These are phyloP conservation scores for Carex kokanica DNA, from an alignment of 176 grass and related monocot species.

Conservation along the genomic window DNA sequence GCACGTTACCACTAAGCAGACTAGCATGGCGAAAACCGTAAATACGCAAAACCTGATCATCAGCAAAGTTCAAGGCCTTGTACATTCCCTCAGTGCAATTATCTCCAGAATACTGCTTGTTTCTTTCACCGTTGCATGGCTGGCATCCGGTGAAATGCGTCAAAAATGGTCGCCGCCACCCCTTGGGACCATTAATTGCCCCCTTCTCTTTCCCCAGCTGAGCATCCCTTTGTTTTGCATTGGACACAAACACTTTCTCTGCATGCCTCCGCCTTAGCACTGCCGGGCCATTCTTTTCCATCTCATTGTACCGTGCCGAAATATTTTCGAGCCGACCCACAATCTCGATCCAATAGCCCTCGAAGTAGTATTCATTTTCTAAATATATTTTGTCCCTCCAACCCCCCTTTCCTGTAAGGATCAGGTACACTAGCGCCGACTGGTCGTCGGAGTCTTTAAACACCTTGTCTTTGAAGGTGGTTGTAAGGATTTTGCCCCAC, in stretches of 20 bases:
- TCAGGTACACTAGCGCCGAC: not conserved
- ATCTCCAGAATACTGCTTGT: slow-evolving; percentile 54
- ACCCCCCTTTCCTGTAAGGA: slow-evolving; percentile 24
- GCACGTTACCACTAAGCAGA: slow-evolving; percentile 37
- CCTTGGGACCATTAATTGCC: slow-evolving; percentile 30
- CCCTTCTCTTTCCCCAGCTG: slow-evolving; percentile 29
- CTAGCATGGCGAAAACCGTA: slow-evolving; percentile 64
- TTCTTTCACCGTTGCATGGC: slow-evolving; percentile 76
- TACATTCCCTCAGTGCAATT: slow-evolving; percentile 71
- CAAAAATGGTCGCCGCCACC: slow-evolving; percentile 64
- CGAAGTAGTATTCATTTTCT: slow-evolving; percentile 63
- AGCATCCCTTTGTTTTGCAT: slow-evolving; percentile 41
- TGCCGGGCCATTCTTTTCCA: slow-evolving; percentile 41
- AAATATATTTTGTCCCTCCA: slow-evolving; percentile 70
- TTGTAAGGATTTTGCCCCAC: slow-evolving; percentile 38
- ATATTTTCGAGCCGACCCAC: slow-evolving; percentile 52
- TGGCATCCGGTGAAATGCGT: slow-evolving; percentile 98
- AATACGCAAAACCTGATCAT: slow-evolving; percentile 70
- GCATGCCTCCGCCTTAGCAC: slow-evolving; percentile 53
- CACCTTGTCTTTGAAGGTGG: slow-evolving; percentile 62
- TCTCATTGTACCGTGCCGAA: slow-evolving; percentile 40
- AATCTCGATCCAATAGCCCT: slow-evolving; percentile 94
- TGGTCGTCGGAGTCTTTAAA: slow-evolving; percentile 78
- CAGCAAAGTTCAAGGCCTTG: slow-evolving; percentile 78
- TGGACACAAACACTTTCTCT: slow-evolving; percentile 27